A percentile compares a stretch with the other conserved stretches of the same genome.
phyloP scores from a whole-genome alignment of 2,329 filamentous ascomycete species.

The Fusarium sp. region DNA sequence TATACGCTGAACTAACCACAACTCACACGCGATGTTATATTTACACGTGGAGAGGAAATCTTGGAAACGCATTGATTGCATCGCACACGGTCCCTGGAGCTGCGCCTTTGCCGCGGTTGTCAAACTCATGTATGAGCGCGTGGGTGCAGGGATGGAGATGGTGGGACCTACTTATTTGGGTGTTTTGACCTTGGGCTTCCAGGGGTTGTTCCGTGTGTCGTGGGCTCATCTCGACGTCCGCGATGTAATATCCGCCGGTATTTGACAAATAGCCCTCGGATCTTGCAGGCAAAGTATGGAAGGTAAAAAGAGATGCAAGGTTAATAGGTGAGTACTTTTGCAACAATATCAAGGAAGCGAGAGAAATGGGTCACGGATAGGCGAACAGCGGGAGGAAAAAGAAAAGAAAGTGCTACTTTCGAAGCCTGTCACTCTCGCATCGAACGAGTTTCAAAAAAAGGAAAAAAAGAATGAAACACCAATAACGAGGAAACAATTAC shows the following conservation, averaged over 20 bases:
- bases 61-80: not conserved
- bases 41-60: not conserved
- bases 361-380: not conserved
- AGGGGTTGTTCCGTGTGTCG: slow-evolving; percentile 29
- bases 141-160: slow-evolving; percentile 40
- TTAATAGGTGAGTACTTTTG: slow-evolving; percentile 9
- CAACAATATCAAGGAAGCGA: not conserved
- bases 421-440: not conserved
- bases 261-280: slow-evolving; percentile 8
- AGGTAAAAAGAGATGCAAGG: not conserved
- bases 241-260: slow-evolving; percentile 27
- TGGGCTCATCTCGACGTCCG: slow-evolving; percentile 46
- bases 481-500: slow-evolving; percentile 18
- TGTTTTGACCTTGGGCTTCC: slow-evolving; percentile 27
- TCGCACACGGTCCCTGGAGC: not conserved
- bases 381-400: not conserved
- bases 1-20: slow-evolving; percentile 8
- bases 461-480: not conserved
- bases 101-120: slow-evolving; percentile 19
- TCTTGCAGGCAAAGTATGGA: slow-evolving; percentile 11
- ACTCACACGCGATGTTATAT: not conserved
- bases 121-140: slow-evolving; percentile 26
- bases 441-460: slow-evolving; percentile 13
- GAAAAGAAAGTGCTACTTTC: not conserved
- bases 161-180: slow-evolving; percentile 33